Percentiles rank a stretch among this genome's conserved stretches.
Conservation (phyloP, 805 yeast genomes). For the Wickerhamomyces pijperi region DNA sequence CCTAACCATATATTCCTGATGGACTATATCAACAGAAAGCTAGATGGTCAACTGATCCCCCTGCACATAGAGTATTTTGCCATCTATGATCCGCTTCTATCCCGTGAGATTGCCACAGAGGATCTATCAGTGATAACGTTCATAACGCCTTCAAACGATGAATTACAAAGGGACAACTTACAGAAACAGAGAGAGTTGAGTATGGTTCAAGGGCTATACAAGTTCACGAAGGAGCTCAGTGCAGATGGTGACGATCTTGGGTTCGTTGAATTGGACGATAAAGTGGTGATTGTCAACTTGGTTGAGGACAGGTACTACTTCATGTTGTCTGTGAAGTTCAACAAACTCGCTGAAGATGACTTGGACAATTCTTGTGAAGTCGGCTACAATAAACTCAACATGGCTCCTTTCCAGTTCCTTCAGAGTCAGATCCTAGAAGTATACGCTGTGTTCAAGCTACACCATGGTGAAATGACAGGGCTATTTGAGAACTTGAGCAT, state of each 20-base stretch:
- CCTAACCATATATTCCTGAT: too few relatives aligned
- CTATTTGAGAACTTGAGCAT: slow-evolving; percentile 10
- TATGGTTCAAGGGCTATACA: slow-evolving; percentile 26
- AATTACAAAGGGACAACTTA: slow-evolving; percentile 2
- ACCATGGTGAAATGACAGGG: slow-evolving; percentile 13
- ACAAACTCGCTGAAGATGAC: slow-evolving; percentile 11
- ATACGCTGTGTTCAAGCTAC: slow-evolving; percentile 16
- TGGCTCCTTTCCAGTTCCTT: slow-evolving; percentile 19
- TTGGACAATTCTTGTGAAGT: slow-evolving; percentile 1
- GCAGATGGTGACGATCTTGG: slow-evolving; percentile 10
- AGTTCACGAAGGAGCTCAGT: slow-evolving; percentile 6
- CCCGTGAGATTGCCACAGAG: slow-evolving; percentile 4
- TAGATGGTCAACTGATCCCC: slow-evolving; percentile 6
- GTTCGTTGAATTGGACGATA: slow-evolving; percentile 19
- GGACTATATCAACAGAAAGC: slow-evolving; percentile 13
- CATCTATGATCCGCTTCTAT: slow-evolving; percentile 28
- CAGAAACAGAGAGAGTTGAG: slow-evolving; percentile 27
- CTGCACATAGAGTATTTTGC: slow-evolving; percentile 19
- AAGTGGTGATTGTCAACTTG: slow-evolving; percentile 15
- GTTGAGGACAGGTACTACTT: slow-evolving; percentile 21
- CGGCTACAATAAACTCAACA: slow-evolving; percentile 3
- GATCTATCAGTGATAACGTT: neutral
- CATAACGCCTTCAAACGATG: neutral
- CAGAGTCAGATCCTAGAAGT: slow-evolving; percentile 16
- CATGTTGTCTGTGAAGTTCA: slow-evolving; percentile 12